Conservation (phyloP, 495 filamentous ascomycete genomes). For the Tetracladium setigerum region DNA sequence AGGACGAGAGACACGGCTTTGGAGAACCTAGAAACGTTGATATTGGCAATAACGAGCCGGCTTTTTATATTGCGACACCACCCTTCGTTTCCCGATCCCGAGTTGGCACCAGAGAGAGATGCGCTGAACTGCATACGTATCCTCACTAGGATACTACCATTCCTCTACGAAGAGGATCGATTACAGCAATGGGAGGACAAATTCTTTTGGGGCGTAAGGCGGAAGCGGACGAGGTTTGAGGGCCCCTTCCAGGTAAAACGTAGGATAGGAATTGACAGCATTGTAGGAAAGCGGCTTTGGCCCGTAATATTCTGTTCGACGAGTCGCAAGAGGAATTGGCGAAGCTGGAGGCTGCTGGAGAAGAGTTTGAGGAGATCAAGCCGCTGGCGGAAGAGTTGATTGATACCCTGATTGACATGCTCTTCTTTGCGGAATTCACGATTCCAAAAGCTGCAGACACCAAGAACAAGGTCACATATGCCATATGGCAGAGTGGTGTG, state of each 20-base stretch:
- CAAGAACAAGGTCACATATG: conserved; percentile 78
- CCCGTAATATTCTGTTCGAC: conserved; percentile 78
- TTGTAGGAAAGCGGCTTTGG: conserved; percentile 42
- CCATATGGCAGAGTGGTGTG: conserved; percentile 97
- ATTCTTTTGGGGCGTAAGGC: conserved; percentile 83
- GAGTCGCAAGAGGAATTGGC: conserved; percentile 48
- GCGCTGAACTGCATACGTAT: conserved; percentile 91
- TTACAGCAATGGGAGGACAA: conserved; percentile 82
- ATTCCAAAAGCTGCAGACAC: conserved; percentile 57
- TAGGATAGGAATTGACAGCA: conserved; percentile 19
- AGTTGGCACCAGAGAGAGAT: conserved; percentile 82
- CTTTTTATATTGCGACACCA: conserved; percentile 78
- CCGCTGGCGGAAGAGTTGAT: conserved; percentile 91
- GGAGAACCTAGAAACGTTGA: conserved; percentile 85
- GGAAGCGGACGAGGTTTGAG: conserved; percentile 40
- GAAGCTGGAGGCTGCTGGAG: conserved; percentile 33
- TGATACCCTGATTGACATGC: conserved; percentile 79
- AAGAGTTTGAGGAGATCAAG: conserved; percentile 73
- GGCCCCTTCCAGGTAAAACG: conserved; percentile 31
- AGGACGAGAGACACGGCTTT: conserved; percentile 80
- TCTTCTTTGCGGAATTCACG: conserved; percentile 89
- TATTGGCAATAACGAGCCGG: conserved; percentile 72
- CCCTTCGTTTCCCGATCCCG: conserved; percentile 81
- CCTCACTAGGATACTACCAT: conserved; percentile 85
- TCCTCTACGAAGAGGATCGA: conserved; percentile 84